Percentiles rank a stretch among this genome's conserved stretches.
Conservation (phyloP, 1,284 basidiomycete genomes). For the Abortiporus biennis region DNA sequence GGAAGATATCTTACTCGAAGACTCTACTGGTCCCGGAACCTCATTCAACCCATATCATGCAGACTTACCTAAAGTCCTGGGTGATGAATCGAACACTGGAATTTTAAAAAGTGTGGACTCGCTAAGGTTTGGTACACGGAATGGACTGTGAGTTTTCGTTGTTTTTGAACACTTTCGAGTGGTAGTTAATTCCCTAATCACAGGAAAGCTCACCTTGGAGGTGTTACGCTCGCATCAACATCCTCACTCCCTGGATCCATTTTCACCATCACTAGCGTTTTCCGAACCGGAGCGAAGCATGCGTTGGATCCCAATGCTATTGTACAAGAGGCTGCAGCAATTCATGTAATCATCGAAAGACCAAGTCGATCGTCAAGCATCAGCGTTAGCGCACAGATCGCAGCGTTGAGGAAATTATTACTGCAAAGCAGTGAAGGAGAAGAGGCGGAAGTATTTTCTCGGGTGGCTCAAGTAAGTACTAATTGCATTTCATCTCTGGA, state of each 20-base stretch:
- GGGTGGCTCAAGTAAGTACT: too few relatives aligned
- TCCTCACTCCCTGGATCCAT: slow-evolving; percentile 52
- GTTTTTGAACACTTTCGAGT: background rate
- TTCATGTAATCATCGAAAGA: slow-evolving; percentile 71
- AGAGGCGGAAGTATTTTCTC: too few relatives aligned
- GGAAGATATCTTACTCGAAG: slow-evolving; percentile 55
- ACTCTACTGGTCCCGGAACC: slow-evolving; percentile 63
- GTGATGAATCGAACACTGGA: slow-evolving; percentile 41
- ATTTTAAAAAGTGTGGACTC: slow-evolving; percentile 70
- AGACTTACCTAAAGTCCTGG: slow-evolving; percentile 38
- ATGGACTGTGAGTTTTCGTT: slow-evolving; percentile 51
- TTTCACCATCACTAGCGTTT: slow-evolving; percentile 45
- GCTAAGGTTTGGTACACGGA: slow-evolving; percentile 61
- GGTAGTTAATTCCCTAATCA: slow-evolving; percentile 14
- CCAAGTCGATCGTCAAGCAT: slow-evolving; percentile 12
- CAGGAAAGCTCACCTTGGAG: slow-evolving; percentile 37
- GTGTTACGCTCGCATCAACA: slow-evolving; percentile 53
- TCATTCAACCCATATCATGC: slow-evolving; percentile 44
- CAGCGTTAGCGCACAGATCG: slow-evolving; percentile 48
- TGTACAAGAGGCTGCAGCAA: slow-evolving; percentile 58
- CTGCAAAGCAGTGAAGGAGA: slow-evolving; percentile 38
- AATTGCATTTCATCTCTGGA: too few relatives aligned
- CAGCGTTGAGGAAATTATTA: slow-evolving; percentile 41
- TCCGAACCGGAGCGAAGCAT: slow-evolving; percentile 51
- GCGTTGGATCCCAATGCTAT: slow-evolving; percentile 66